A percentile compares a stretch with the other conserved stretches of the same genome.
Conservation (phyloP, 306 rosid species). For the Glycine soja region DNA sequence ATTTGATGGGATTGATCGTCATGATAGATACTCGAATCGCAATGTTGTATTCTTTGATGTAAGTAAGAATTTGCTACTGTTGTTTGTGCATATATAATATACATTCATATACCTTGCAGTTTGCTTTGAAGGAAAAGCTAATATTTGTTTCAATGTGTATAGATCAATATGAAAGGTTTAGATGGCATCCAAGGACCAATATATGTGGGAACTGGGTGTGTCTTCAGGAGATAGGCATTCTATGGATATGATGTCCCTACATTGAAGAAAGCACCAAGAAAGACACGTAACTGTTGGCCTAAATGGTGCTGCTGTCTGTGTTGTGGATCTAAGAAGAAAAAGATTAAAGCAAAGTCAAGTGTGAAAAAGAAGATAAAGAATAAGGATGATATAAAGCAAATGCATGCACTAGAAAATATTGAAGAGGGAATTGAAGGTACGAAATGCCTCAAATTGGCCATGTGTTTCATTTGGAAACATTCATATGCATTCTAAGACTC, state of each 20-base stretch:
- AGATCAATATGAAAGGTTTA: conserved; percentile 97
- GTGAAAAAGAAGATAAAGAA: conserved; percentile 62
- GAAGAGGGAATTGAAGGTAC: conserved; percentile 88
- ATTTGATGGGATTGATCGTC: conserved; percentile 91
- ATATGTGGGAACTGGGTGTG: conserved; percentile 95
- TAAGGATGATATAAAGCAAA: conserved; percentile 64
- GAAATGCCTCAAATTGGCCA: conserved; percentile 6
- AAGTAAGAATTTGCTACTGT: conserved; percentile 46
- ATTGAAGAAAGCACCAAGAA: conserved; percentile 74
- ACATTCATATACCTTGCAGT: not conserved
- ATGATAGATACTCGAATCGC: conserved; percentile 93
- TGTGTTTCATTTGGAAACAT: conserved; percentile 17
- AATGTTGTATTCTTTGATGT: conserved; percentile 94
- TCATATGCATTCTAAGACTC: conserved; percentile 1
- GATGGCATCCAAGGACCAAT: conserved; percentile 98
- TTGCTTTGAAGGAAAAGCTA: conserved; percentile 31
- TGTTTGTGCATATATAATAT: conserved; percentile 12
- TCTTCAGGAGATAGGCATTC: conserved; percentile 93
- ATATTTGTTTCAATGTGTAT: conserved; percentile 39
- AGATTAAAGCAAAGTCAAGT: conserved; percentile 56
- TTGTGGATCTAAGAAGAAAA: conserved; percentile 71
- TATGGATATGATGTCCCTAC: conserved; percentile 88
- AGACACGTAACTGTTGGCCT: conserved; percentile 87
- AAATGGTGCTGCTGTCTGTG: conserved; percentile 83
- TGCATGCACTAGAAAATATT: conserved; percentile 69